Evolutionary conservation across 2,329 filamentous ascomycete genomes (phyloP), one percentile per base, ranked within the genome.

Genomic region (Scytalidium lignicola): DNA sequence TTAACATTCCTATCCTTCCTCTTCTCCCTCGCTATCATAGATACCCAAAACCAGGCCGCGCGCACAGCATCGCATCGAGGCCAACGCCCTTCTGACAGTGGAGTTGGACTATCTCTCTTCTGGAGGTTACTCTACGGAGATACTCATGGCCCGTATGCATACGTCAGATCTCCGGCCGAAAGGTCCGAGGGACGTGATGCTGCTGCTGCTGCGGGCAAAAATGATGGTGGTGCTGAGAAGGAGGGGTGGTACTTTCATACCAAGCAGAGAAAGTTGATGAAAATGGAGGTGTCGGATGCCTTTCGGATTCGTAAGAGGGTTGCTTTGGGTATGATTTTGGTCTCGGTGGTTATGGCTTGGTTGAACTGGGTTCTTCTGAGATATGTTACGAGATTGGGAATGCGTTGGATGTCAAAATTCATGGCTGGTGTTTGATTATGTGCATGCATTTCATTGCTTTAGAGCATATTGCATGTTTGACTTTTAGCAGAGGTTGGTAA

Each of bases 1-100:
- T 44, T 65, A 29, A 58, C 57, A 17, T 65, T 65, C 51, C 15
- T 65, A 43, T 62, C 62, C 39, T 65, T 65, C 53, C 55, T 65
- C 52, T 46, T 65, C 44, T 64, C 62, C 9, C 62, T 65, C 46
- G 58, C 58, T 18, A 53, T 65, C 2, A 54, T 65, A 51, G 59
- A 62, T 43, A 45, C 48, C 1, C 51, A 51, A 3, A 63, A 62
- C 44, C 43, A 56, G 44, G 49, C 44, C 8, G 41, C 56, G 9
- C 56, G 62, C 28, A 43, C 51, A 15, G 50, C 55, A 29, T 47
- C 50, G 9, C 55, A 54, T 4, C 29, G 8, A 19, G n/a, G 22
- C 45, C 43, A 12, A 9, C 23, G 10, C 6, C 43, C 18, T n/a
- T 44, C 15, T 13, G 47, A 6, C 22, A 39, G 23, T 28, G 42